Evolutionary conservation across 2,329 filamentous ascomycete genomes (phyloP).

Genomic region (Claviceps lovelessii): DNA sequence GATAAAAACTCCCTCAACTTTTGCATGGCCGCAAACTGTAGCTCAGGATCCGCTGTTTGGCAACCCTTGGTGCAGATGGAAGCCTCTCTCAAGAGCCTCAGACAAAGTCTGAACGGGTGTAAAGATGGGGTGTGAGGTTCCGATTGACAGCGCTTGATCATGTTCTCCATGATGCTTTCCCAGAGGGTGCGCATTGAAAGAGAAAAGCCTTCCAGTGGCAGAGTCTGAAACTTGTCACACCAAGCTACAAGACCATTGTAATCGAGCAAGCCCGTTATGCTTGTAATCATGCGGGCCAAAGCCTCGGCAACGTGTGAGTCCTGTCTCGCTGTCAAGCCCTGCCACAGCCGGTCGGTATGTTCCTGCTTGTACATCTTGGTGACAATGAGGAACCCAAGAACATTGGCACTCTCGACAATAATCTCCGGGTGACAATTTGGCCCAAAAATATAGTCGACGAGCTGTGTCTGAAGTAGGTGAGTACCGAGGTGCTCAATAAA

Average conservation of each 20-base stretch:
- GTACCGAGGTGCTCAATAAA: slow-evolving; percentile 54
- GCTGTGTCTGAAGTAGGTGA: slow-evolving; percentile 52
- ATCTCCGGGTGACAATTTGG: slow-evolving; percentile 87
- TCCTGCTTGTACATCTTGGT: slow-evolving; percentile 56
- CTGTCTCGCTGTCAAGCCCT: slow-evolving; percentile 64
- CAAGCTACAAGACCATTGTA: slow-evolving; percentile 45
- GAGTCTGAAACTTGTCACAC: slow-evolving; percentile 52
- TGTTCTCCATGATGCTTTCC: slow-evolving; percentile 37
- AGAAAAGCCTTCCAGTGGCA: slow-evolving; percentile 51
- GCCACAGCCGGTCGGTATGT: slow-evolving; percentile 74
- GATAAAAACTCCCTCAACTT: slow-evolving; percentile 47
- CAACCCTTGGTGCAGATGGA: slow-evolving; percentile 40
- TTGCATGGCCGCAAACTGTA: slow-evolving; percentile 48
- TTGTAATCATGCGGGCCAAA: slow-evolving; percentile 49
- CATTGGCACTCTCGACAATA: slow-evolving; percentile 65
- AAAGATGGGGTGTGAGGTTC: slow-evolving; percentile 20
- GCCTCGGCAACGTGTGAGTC: slow-evolving; percentile 77
- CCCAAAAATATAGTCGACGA: slow-evolving; percentile 78
- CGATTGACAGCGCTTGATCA: slow-evolving; percentile 29
- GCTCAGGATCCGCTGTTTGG: slow-evolving; percentile 42
- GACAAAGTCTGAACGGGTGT: slow-evolving; percentile 35
- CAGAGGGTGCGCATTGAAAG: slow-evolving; percentile 47
- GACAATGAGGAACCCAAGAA: slow-evolving; percentile 75
- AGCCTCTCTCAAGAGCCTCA: slow-evolving; percentile 60
- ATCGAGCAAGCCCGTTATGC: slow-evolving; percentile 34